phyloP scores from a whole-genome alignment of 345 rosid species.

The Citrus medica region DNA sequence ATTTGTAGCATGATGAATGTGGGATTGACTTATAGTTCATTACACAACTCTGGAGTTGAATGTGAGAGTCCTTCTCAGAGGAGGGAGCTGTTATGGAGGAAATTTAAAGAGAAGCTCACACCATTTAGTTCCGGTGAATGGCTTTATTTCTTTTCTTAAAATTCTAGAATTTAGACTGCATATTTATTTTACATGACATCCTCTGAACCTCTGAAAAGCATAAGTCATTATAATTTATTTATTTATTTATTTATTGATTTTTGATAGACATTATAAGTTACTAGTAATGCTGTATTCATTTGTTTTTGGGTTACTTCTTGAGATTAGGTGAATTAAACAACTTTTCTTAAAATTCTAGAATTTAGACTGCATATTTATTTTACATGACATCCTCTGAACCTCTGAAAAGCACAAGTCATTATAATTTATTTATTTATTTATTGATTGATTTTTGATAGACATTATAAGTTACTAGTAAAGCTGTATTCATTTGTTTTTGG shows the following conservation, averaged over 20 bases:
- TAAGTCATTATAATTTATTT: neutral
- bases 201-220: neutral
- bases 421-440: neutral
- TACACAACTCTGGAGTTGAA: slow-evolving; percentile 77
- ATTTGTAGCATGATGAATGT: slow-evolving; percentile 86
- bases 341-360: no score
- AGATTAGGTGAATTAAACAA: slow-evolving; percentile 69
- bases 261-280: no score
- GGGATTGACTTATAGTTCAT: slow-evolving; percentile 83
- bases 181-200: neutral
- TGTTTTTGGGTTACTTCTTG: slow-evolving; percentile 12
- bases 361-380: no score
- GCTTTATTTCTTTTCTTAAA: slow-evolving; percentile 7
- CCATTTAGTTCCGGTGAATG: slow-evolving; percentile 62
- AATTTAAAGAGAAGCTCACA: slow-evolving; percentile 64
- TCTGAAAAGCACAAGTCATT: neutral
- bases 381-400: neutral
- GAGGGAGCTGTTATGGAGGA: slow-evolving; percentile 65
- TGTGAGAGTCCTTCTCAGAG: slow-evolving; percentile 68
- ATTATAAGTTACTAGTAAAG: neutral
- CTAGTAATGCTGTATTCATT: slow-evolving; percentile 5
- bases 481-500: slow-evolving; percentile 7
- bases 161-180: neutral
- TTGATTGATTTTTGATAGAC: no score
- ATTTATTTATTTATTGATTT: no score